These are phyloP conservation scores for Phalaenopsis aphrodite DNA, from an alignment of 106 monocot species.

Conservation along the genomic window DNA sequence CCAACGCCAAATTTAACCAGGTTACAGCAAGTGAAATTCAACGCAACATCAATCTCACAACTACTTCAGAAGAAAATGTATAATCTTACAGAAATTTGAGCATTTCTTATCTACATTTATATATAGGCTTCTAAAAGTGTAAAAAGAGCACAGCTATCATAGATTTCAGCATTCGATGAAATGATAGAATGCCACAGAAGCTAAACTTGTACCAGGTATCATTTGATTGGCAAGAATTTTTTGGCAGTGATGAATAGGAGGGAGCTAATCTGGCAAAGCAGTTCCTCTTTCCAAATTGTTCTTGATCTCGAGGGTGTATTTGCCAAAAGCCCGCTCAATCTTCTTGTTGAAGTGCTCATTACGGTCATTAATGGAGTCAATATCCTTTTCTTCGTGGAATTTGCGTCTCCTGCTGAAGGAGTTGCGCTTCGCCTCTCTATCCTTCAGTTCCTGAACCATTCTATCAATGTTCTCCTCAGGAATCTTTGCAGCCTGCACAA, in stretches of 20 bases:
- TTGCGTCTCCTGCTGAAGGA: slow-evolving; percentile 88
- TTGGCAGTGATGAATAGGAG: not conserved
- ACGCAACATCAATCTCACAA: no score
- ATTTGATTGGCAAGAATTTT: not conserved
- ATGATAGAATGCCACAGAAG: not conserved
- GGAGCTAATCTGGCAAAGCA: slow-evolving; percentile 42
- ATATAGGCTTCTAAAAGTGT: not conserved
- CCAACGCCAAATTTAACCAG: no score
- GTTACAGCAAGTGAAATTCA: no score
- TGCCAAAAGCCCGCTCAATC: slow-evolving; percentile 96
- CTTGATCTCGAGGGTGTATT: slow-evolving; percentile 98
- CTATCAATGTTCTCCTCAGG: slow-evolving; percentile 72
- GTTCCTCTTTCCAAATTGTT: slow-evolving; percentile 98
- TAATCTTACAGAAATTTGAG: no score
- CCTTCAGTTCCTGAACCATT: slow-evolving; percentile 92
- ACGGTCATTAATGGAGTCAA: slow-evolving; percentile 94
- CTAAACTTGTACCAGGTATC: not conserved
- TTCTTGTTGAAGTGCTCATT: slow-evolving; percentile 99
- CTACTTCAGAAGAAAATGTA: no score
- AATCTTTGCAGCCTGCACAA: slow-evolving; percentile 44
- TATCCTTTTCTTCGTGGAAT: slow-evolving; percentile 97
- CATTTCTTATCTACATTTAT: not conserved
- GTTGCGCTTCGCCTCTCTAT: slow-evolving; percentile 59
- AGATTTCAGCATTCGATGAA: not conserved
- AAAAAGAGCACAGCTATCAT: not conserved